Base-by-base conservation (phyloP, 2,329 filamentous ascomycete genomes). In the Furcasterigmium furcatum region DNA sequence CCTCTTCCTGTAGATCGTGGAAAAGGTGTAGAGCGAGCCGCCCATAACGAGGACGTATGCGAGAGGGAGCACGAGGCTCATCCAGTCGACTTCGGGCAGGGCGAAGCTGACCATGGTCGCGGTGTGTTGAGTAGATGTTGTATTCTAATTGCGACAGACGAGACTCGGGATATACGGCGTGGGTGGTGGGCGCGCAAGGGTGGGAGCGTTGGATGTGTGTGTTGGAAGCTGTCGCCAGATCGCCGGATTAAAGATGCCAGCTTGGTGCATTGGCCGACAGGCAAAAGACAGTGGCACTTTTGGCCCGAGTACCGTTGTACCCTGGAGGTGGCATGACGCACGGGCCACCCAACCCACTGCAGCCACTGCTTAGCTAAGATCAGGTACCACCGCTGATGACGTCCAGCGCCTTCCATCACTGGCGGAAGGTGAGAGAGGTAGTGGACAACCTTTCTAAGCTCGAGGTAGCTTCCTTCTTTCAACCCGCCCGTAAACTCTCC, bases 1-100 rank as follows among this genome's bases (percentile, higher is more conserved):
- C 67, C 94, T 84, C 72, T 94, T 92, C 59, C 92, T 85, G 70
- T 97, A 97, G 52, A 97, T 82, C 46, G 82, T 88, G 40, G 90
- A 95, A 71, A 99, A 99, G 53, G 90, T 94, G 63, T 87, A 85
- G 56, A 99, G 81, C 29, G 91, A 92, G 59, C 91, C 90, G 60
- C 88, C 78, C 45, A 99, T 84, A 48, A 97, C 88, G 56, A 82
- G 77, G 48, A 99, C 78, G 70, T 99, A 99, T 70, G 89, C 85
- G 62, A 96, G 80, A 49, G 94, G 92, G 59, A 96, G 82, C 61
- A 83, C 75, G 50, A 97, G 85, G 71, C 88, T 87, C 70, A 87
- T 73, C 90, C 90, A 95, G 76, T 95, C 82, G 9, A 52, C 40
- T 38, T 51, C 30, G 21, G 41, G 41, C 55, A 84, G 66, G 51